Percentiles rank a stretch among this genome's conserved stretches.
These are phyloP conservation scores for Omphalotus olearius DNA, from an alignment of 1,284 basidiomycete species.

Conservation along the genomic window DNA sequence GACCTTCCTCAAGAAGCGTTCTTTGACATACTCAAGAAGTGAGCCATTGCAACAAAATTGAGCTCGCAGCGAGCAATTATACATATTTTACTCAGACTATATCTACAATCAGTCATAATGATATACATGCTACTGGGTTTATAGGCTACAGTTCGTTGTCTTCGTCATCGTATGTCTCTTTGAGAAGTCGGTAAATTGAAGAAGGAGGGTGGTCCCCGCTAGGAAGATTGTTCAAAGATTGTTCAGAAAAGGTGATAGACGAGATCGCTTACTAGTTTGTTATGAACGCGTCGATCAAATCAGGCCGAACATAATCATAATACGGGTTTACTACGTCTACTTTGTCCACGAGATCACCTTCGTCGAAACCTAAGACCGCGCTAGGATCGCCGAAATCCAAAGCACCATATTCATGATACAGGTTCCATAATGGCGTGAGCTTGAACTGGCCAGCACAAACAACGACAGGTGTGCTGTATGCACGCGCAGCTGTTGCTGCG, in stretches of 20 bases:
- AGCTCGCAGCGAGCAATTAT: conserved; percentile 12
- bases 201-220: conserved; percentile 92
- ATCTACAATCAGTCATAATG: conserved; percentile 12
- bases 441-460: conserved; percentile 96
- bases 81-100: conserved; percentile 14
- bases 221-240: conserved; percentile 13
- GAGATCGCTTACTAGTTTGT: conserved; percentile 83
- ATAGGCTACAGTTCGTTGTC: conserved; percentile 63
- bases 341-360: conserved; percentile 72
- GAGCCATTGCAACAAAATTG: conserved; percentile 17
- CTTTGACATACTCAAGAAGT: conserved; percentile 63
- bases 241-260: conserved; percentile 4
- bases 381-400: conserved; percentile 87
- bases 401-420: conserved; percentile 84
- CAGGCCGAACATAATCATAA: conserved; percentile 92
- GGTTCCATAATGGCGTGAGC: conserved; percentile 90
- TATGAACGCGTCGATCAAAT: conserved; percentile 90
- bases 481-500: conserved; percentile 85
- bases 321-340: conserved; percentile 91
- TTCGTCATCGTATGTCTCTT: conserved; percentile 91
- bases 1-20: conserved; percentile 91
- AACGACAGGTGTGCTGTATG: conserved; percentile 91
- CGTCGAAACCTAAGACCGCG: conserved; percentile 78
- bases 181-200: conserved; percentile 85
- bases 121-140: conserved; percentile 4